phyloP scores from a whole-genome alignment of 176 grass and related monocot genomes.

The Ampelocalamus luodianensis region DNA sequence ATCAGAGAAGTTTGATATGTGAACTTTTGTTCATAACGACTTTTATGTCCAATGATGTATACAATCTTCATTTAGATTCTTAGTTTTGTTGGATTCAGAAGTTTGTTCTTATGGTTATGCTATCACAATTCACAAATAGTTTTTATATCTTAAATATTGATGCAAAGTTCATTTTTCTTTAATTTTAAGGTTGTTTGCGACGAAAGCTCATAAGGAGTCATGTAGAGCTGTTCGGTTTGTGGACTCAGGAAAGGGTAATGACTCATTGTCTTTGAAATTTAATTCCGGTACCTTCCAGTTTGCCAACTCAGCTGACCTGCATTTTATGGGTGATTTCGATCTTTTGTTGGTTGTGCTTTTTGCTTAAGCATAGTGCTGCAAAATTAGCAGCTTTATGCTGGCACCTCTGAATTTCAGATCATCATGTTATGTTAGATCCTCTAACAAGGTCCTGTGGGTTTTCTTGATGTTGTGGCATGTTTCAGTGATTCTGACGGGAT shows the following conservation, averaged over 20 bases:
- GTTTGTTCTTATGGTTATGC: neutral
- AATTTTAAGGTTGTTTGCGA: conserved; percentile 34
- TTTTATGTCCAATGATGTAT: neutral
- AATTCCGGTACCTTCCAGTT: neutral
- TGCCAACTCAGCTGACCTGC: neutral
- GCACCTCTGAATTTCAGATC: neutral
- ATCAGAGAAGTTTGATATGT: neutral
- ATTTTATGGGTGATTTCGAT: neutral
- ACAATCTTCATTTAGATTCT: neutral
- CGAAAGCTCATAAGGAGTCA: conserved; percentile 69
- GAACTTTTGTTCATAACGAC: neutral
- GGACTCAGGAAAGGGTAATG: conserved; percentile 81
- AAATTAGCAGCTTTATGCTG: conserved; percentile 1
- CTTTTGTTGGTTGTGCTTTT: neutral
- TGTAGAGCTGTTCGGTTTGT: conserved; percentile 88
- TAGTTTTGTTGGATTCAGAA: neutral
- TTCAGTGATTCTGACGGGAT: conserved; percentile 80
- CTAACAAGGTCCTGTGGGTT: neutral
- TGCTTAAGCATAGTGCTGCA: neutral
- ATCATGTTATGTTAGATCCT: conserved; percentile 9
- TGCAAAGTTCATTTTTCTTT: neutral
- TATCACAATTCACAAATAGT: neutral
- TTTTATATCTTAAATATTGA: neutral
- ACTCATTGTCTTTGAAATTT: neutral
- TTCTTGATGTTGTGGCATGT: conserved; percentile 19